phyloP scores from a whole-genome alignment of 1,139 yeast species.

The Saccharomycopsis crataegensis region DNA sequence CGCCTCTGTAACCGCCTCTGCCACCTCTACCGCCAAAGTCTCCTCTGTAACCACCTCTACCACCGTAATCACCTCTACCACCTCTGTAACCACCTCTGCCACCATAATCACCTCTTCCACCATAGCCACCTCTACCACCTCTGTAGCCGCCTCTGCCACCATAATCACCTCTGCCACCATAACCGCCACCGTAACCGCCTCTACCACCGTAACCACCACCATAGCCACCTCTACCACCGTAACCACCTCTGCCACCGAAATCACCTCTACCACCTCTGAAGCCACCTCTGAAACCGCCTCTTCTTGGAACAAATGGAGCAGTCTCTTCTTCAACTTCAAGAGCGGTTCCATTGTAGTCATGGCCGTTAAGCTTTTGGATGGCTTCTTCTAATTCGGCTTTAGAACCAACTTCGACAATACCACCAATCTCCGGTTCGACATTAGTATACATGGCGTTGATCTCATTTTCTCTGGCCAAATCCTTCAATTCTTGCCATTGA shows the following conservation, averaged over 20 bases:
- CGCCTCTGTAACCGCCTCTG: slow-evolving; percentile 31
- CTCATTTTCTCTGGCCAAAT: slow-evolving; percentile 65
- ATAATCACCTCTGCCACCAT: slow-evolving; percentile 39
- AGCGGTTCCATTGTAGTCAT: slow-evolving; percentile 61
- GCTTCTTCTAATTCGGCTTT: slow-evolving; percentile 71
- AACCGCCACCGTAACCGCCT: slow-evolving; percentile 34
- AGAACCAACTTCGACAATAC: slow-evolving; percentile 71
- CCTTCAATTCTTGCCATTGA: slow-evolving; percentile 83
- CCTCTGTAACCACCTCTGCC: slow-evolving; percentile 28
- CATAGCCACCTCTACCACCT: slow-evolving; percentile 20
- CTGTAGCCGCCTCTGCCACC: slow-evolving; percentile 41
- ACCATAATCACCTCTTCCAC: slow-evolving; percentile 24
- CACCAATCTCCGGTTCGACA: slow-evolving; percentile 51
- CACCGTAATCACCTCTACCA: slow-evolving; percentile 40
- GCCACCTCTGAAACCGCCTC: slow-evolving; percentile 39
- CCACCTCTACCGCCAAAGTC: slow-evolving; percentile 20
- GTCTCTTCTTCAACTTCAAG: slow-evolving; percentile 73
- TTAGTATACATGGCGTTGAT: slow-evolving; percentile 65
- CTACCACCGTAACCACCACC: slow-evolving; percentile 24
- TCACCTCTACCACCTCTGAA: slow-evolving; percentile 28
- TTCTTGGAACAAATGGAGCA: slow-evolving; percentile 63
- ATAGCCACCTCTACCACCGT: slow-evolving; percentile 24
- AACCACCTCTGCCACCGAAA: slow-evolving; percentile 27
- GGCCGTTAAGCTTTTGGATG: slow-evolving; percentile 58
- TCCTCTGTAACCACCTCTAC: slow-evolving; percentile 27